These are phyloP conservation scores for Suhomyces sp. DNA, from an alignment of 805 yeast species.

Conservation along the genomic window DNA sequence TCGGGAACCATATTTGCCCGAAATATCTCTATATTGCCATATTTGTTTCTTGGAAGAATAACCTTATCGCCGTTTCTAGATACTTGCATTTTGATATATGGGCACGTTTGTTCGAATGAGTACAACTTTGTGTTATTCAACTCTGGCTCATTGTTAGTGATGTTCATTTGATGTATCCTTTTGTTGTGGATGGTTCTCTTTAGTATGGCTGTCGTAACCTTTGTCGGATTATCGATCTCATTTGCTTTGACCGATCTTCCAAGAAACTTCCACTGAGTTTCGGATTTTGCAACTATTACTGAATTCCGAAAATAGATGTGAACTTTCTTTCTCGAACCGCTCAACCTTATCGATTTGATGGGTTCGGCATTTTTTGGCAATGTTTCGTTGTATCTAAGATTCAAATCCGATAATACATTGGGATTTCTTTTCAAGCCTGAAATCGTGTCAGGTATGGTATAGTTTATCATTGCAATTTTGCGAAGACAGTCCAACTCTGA, in stretches of 20 bases:
- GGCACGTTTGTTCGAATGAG: constrained; percentile 29
- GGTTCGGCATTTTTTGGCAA: constrained; percentile 12
- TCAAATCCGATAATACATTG: constrained; percentile 21
- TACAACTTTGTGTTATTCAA: constrained; percentile 20
- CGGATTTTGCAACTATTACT: constrained; percentile 27
- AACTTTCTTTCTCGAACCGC: constrained; percentile 7
- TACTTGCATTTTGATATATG: constrained; percentile 15
- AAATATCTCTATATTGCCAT: constrained; percentile 31
- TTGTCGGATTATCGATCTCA: constrained; percentile 16
- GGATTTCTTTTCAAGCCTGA: constrained; percentile 27
- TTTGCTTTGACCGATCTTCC: constrained; percentile 27
- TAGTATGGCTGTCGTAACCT: constrained; percentile 12
- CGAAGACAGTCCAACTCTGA: constrained; percentile 21
- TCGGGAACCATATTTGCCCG: constrained; percentile 29
- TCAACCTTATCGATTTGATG: constrained; percentile 13
- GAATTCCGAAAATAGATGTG: constrained; percentile 20
- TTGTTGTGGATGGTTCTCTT: constrained; percentile 23
- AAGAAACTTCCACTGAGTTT: constrained; percentile 32
- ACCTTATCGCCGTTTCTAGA: constrained; percentile 2
- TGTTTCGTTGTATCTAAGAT: constrained; percentile 26
- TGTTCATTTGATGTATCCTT: constrained; percentile 17
- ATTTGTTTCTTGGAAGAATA: constrained; percentile 25
- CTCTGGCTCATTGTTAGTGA: constrained; percentile 14
- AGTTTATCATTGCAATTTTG: constrained; percentile 21
- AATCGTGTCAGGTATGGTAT: constrained; percentile 20